A percentile compares a stretch with the other conserved stretches of the same genome.
Evolutionary conservation across 164 flowering plant genomes (phyloP).

Genomic region (Vitis rupestris): DNA sequence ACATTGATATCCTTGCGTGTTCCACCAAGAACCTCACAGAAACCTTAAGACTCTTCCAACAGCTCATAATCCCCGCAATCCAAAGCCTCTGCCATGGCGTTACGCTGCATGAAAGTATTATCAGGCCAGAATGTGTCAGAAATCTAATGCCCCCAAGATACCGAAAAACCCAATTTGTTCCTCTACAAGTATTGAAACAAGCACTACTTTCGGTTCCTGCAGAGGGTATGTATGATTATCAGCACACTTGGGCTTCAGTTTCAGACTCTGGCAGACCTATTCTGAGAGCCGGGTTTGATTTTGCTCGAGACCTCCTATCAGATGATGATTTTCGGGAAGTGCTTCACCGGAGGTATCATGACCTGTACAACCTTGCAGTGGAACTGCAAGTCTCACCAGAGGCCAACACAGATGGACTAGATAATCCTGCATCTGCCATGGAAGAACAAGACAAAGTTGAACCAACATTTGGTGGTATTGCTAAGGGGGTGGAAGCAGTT

Average conservation of each 20-base stretch:
- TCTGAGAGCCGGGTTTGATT: constrained; percentile 65
- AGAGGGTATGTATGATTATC: constrained; percentile 86
- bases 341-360: constrained; percentile 73
- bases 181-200: constrained; percentile 56
- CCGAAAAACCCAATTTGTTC: constrained; percentile 54
- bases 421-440: constrained; percentile 13
- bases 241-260: constrained; percentile 84
- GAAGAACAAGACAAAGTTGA: constrained; percentile 52
- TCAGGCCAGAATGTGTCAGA: constrained; percentile 75
- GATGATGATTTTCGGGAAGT: constrained; percentile 92
- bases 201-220: constrained; percentile 89
- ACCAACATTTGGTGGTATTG: constrained; percentile 73
- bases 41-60: constrained; percentile 66
- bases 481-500: constrained; percentile 90
- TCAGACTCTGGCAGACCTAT: constrained; percentile 60
- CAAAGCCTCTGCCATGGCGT: constrained; percentile 71
- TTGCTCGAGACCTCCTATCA: constrained; percentile 79
- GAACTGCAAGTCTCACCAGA: constrained; percentile 76
- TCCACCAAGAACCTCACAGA: constrained; percentile 76
- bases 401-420: constrained; percentile 31
- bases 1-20: constrained; percentile 84
- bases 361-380: constrained; percentile 70
- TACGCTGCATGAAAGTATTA: constrained; percentile 58
- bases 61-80: constrained; percentile 80
- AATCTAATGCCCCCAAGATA: constrained; percentile 74